Conservation (phyloP, 2,329 filamentous ascomycete genomes). For the Pochonia chlamydosporia region DNA sequence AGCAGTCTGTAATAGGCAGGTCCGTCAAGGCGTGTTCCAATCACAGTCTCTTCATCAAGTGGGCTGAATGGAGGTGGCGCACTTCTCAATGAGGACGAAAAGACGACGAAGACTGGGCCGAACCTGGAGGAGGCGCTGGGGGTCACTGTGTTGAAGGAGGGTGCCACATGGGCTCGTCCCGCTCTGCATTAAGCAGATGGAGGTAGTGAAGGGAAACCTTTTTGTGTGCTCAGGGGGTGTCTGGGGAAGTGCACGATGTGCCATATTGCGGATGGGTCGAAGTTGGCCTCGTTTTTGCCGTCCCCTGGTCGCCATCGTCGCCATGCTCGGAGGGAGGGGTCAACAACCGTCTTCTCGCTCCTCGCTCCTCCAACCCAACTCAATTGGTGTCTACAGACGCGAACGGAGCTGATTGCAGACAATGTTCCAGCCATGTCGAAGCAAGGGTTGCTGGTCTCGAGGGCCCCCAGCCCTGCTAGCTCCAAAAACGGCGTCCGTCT, state of each 20-base stretch:
- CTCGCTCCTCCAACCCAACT: no score
- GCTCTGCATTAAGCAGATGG: neutral
- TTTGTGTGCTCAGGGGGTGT: no score
- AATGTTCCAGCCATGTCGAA: neutral
- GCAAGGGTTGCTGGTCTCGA: neutral
- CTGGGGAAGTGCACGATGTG: no score
- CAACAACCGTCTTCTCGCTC: no score
- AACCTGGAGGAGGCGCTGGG: conserved; percentile 23
- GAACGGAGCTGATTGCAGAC: neutral
- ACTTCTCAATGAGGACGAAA: neutral
- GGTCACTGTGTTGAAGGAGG: conserved; percentile 19
- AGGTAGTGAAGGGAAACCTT: neutral
- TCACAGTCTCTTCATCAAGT: neutral
- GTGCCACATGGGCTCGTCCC: neutral
- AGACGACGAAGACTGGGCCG: conserved; percentile 7
- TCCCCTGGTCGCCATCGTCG: no score
- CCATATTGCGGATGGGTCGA: no score
- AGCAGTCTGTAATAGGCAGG: neutral
- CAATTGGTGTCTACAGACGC: no score
- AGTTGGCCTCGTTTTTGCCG: no score
- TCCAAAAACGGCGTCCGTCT: neutral
- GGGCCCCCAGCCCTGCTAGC: neutral
- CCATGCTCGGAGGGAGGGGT: no score
- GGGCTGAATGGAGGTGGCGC: no score
- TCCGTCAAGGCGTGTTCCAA: neutral